A percentile compares a stretch with the other conserved stretches of the same genome.
Conservation (phyloP, 352 stramenopile species). For the Globisporangium splendens region DNA sequence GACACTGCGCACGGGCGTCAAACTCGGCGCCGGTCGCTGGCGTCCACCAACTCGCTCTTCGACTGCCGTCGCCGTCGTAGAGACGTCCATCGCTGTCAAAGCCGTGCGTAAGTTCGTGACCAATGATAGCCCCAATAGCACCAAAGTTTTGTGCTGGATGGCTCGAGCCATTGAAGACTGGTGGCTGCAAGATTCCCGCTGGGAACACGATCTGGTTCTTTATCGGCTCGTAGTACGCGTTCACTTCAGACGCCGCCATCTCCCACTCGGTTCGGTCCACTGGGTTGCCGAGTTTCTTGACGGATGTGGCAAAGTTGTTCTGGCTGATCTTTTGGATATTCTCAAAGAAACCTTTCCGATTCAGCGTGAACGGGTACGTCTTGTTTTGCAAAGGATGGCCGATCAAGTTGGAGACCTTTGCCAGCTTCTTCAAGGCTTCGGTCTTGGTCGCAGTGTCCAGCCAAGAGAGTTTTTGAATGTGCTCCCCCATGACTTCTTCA, state of each 20-base stretch:
- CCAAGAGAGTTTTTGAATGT: conserved; percentile 86
- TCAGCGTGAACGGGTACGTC: conserved; percentile 30
- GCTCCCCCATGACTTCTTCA: conserved; percentile 64
- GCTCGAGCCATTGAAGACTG: conserved; percentile 83
- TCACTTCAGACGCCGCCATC: conserved; percentile 90
- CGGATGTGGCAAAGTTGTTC: conserved; percentile 17
- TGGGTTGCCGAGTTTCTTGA: conserved; percentile 28
- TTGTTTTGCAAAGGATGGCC: conserved; percentile 42
- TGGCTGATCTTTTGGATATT: conserved; percentile 43
- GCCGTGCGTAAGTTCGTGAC: conserved; percentile 93
- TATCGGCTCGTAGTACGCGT: conserved; percentile 73
- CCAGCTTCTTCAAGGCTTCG: conserved; percentile 87
- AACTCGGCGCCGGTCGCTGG: conserved; percentile 68
- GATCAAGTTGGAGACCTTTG: conserved; percentile 65
- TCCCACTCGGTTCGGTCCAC: conserved; percentile 17
- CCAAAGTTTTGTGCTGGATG: conserved; percentile 88
- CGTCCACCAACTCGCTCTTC: conserved; percentile 90
- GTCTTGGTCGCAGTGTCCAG: conserved; percentile 80
- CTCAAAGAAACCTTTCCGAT: conserved; percentile 36
- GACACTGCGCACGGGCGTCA: conserved; percentile 44
- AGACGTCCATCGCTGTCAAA: conserved; percentile 91
- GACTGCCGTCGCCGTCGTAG: conserved; percentile 81
- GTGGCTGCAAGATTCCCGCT: conserved; percentile 90
- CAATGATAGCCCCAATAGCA: conserved; percentile 89
- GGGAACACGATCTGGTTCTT: conserved; percentile 92